phyloP scores from a whole-genome alignment of 1,284 basidiomycete species.

The Moesziomyces sp. region DNA sequence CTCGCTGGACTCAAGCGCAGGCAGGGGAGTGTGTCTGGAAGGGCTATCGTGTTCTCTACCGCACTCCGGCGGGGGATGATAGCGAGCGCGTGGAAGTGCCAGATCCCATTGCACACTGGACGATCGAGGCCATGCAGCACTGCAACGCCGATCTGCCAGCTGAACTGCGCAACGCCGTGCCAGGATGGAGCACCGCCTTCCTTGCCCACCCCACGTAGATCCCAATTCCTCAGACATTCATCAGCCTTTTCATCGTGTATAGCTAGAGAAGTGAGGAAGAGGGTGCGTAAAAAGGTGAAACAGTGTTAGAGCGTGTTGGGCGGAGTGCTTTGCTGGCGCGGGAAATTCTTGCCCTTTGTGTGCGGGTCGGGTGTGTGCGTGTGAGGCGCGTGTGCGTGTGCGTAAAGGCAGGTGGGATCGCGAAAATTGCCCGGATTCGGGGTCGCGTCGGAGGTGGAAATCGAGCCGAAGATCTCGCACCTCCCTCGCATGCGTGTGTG shows the following conservation, averaged over 20 bases:
- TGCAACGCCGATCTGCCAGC: constrained; percentile 5
- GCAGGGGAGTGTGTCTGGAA: constrained; percentile 6
- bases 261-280: no score
- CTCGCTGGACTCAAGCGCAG: background rate
- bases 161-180: constrained; percentile 8
- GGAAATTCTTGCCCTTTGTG: no score
- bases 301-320: no score
- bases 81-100: constrained; percentile 12
- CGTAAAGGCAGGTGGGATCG: no score
- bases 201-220: background rate
- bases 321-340: no score
- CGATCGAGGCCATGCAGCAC: background rate
- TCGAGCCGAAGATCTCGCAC: no score
- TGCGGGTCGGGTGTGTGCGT: background rate
- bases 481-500: no score
- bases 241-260: no score
- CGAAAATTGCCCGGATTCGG: no score
- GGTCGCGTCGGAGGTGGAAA: no score
- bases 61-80: background rate
- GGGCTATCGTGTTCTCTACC: constrained; percentile 16
- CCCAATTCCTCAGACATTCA: no score
- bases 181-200: constrained; percentile 13
- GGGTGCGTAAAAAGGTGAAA: no score
- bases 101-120: constrained; percentile 1
- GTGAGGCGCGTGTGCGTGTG: background rate